A percentile compares a stretch with the other conserved stretches of the same genome.
phyloP scores from a whole-genome alignment of 2,329 filamentous ascomycete genomes.

The Pseudocercospora eumusae region DNA sequence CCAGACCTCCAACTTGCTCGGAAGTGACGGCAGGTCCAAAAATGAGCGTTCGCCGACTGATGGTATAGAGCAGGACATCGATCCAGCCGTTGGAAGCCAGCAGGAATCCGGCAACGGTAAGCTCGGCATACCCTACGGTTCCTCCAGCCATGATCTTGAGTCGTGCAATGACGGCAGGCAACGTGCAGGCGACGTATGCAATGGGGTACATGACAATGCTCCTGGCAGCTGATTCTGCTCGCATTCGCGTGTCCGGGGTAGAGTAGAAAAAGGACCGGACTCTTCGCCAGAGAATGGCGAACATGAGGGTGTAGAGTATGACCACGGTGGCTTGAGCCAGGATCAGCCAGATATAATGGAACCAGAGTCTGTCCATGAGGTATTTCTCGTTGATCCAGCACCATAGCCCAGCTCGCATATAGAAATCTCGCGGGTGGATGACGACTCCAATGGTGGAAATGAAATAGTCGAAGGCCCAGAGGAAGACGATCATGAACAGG shows the following conservation, averaged over 20 bases:
- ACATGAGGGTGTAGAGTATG: slow-evolving; percentile 48
- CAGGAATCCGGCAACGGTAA: slow-evolving; percentile 56
- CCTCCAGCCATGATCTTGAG: slow-evolving; percentile 60
- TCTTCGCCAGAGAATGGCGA: slow-evolving; percentile 31
- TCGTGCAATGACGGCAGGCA: slow-evolving; percentile 64
- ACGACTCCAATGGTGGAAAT: slow-evolving; percentile 56
- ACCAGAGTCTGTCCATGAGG: slow-evolving; percentile 56
- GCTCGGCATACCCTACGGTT: slow-evolving; percentile 41
- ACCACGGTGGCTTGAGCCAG: slow-evolving; percentile 36
- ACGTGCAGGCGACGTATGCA: slow-evolving; percentile 67
- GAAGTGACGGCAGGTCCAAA: slow-evolving; percentile 24
- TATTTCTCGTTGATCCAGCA: slow-evolving; percentile 64
- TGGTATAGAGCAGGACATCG: slow-evolving; percentile 58
- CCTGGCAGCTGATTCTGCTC: slow-evolving; percentile 52
- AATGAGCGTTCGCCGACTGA: slow-evolving; percentile 47
- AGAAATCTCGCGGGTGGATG: slow-evolving; percentile 51
- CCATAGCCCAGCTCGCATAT: slow-evolving; percentile 66
- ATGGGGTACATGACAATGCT: slow-evolving; percentile 63
- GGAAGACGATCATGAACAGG: slow-evolving; percentile 49
- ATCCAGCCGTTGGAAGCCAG: slow-evolving; percentile 60
- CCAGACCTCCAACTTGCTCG: slow-evolving; percentile 24
- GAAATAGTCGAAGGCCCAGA: slow-evolving; percentile 62
- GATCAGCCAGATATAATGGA: slow-evolving; percentile 67
- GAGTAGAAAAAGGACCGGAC: slow-evolving; percentile 26
- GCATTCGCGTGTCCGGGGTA: slow-evolving; percentile 24